Evolutionary conservation across 768 basidiomycete species (phyloP).

Genomic region (Lactarius hengduanensis): DNA sequence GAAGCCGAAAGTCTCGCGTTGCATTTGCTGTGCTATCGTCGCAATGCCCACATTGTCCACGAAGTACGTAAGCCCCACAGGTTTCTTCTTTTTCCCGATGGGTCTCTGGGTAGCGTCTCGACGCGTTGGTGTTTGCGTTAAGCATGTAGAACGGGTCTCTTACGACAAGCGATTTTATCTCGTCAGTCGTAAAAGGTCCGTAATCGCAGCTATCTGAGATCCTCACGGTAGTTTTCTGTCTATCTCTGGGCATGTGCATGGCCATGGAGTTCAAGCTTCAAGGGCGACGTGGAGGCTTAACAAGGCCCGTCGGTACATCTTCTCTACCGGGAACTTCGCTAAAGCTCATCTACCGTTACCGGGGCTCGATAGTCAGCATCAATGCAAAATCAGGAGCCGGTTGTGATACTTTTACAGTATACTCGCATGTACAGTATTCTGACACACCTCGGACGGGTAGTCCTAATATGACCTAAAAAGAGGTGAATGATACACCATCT

Average conservation of each 20-base stretch:
- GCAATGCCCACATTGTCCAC: constrained; percentile 84
- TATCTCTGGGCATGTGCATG: constrained; percentile 83
- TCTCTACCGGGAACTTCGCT: background rate
- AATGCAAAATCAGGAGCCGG: constrained; percentile 33
- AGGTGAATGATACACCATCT: background rate
- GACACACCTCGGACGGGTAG: background rate
- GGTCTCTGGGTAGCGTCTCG: constrained; percentile 65
- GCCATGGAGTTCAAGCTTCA: constrained; percentile 51
- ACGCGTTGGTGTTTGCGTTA: constrained; percentile 86
- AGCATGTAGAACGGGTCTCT: constrained; percentile 86
- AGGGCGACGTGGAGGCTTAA: constrained; percentile 85
- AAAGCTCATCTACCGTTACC: background rate
- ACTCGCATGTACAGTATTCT: background rate
- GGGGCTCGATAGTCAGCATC: constrained; percentile 33
- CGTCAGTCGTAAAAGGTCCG: constrained; percentile 71
- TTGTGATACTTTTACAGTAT: background rate
- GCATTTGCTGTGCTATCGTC: constrained; percentile 86
- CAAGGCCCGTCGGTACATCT: constrained; percentile 56
- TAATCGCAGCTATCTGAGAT: constrained; percentile 1
- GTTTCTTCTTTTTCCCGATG: background rate
- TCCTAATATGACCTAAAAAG: background rate
- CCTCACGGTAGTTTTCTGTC: constrained; percentile 4
- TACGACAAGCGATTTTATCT: constrained; percentile 70
- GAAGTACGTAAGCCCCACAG: constrained; percentile 51
- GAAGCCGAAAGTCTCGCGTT: constrained; percentile 95